Evolutionary conservation across 2,329 filamentous ascomycete genomes (phyloP), one percentile per base, ranked within the genome.

Genomic region (Lecanoromycetidae sp.): DNA sequence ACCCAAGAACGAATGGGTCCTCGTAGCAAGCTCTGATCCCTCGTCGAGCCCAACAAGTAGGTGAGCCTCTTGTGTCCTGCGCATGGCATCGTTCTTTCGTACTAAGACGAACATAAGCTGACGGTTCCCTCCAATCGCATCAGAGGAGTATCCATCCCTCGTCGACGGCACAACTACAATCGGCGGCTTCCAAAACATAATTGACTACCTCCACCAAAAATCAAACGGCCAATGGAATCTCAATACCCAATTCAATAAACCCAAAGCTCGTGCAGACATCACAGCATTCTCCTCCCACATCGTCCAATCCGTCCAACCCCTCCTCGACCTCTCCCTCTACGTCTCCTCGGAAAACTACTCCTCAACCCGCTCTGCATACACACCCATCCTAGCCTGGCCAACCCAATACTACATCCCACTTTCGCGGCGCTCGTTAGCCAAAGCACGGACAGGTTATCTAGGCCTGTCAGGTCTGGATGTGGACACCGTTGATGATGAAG

Each of bases 301-400:
- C 55, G 72, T 80, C 60, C 76, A 80, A 22, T 79, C 82, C 49
- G 85, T 82, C n/a, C 78, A 80, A 41, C 78, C 82, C 26, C 76
- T 96, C 51, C 63, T 95, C 57, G 84, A 93, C 57, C 79, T 95
- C 48, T 88, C 81, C 43, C 80, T 96, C 56, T 96, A 93, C 63
- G 83, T 91, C 53, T 91, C 87, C 26, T 85, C 82, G 48, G 79
- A 87, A 54, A 95, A 96, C 68, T 98, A 91, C 75, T 72, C 79
- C 46, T 70, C 75, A 40, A 94, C 87, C 3, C 79, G 87, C 13
- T 84, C 87, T 2, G 82, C 86, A 30, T 94, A 87, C 66, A 86
- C 81, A 55, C 68, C 71, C 5, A 75, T 95, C 48, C 76, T 96
- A 32, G 77, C 83, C 33, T 94, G 91, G 71, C 87, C 91, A 15